A percentile compares a stretch with the other conserved stretches of the same genome.
These are phyloP conservation scores for Starmerella sp. DNA, from an alignment of 805 yeast species.

Conservation along the genomic window DNA sequence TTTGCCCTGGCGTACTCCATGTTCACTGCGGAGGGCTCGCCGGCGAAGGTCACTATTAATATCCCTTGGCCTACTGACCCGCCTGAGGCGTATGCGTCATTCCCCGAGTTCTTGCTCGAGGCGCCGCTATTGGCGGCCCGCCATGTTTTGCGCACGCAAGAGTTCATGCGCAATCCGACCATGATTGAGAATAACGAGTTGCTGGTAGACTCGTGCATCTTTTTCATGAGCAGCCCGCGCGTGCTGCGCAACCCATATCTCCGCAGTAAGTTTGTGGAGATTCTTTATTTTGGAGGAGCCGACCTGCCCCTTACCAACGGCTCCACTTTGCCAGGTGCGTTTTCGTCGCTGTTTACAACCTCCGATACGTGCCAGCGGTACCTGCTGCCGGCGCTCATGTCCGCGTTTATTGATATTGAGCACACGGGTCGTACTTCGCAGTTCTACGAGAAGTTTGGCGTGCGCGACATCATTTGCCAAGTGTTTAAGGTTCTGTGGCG, in stretches of 20 bases:
- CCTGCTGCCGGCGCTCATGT: conserved; percentile 70
- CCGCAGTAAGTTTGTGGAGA: conserved; percentile 72
- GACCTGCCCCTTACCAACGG: conserved; percentile 38
- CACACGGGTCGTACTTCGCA: conserved; percentile 92
- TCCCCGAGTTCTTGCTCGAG: conserved; percentile 78
- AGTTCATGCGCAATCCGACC: conserved; percentile 11
- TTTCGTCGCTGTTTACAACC: conserved; percentile 52
- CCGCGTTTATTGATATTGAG: conserved; percentile 87
- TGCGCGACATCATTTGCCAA: conserved; percentile 73
- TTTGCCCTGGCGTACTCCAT: conserved; percentile 67
- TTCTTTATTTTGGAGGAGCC: conserved; percentile 55
- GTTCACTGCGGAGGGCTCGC: conserved; percentile 26
- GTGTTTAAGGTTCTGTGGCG: conserved; percentile 79
- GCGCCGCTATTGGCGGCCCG: conserved; percentile 59
- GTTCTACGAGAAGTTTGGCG: conserved; percentile 90
- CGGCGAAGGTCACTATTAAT: conserved; percentile 24
- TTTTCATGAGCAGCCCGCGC: conserved; percentile 54
- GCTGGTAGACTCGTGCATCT: conserved; percentile 56
- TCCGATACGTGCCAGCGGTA: conserved; percentile 53
- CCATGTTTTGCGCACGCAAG: conserved; percentile 36
- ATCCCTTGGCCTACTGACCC: conserved; percentile 33
- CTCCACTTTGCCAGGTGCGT: conserved; percentile 43
- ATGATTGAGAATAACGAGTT: conserved; percentile 29
- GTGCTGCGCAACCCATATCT: conserved; percentile 84
- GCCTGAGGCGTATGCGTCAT: conserved; percentile 66